Evolutionary conservation across 768 basidiomycete species (phyloP).

Genomic region (Auricularia sp.): DNA sequence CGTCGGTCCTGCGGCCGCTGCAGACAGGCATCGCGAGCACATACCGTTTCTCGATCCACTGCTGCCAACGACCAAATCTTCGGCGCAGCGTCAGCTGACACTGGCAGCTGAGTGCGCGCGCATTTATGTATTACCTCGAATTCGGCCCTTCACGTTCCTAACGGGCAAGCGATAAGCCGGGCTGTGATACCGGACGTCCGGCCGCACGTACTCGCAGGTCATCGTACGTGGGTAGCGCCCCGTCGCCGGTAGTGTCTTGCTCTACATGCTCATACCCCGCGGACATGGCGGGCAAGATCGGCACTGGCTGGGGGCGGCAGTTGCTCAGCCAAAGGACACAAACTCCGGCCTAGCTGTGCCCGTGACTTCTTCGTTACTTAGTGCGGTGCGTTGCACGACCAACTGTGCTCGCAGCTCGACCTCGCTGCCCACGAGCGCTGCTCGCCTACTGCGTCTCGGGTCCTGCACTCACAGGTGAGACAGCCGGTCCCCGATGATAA

Average conservation of each 20-base stretch:
- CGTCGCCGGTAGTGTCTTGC: conserved; percentile 32
- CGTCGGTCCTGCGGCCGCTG: conserved; percentile 1
- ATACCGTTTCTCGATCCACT: conserved; percentile 84
- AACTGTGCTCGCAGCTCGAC: too few relatives aligned
- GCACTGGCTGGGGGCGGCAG: neutral
- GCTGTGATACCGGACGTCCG: neutral
- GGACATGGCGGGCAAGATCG: neutral
- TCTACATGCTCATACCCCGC: conserved; percentile 14
- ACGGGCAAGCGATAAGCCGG: conserved; percentile 23
- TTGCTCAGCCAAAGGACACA: neutral
- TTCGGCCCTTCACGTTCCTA: conserved; percentile 58
- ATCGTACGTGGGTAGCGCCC: conserved; percentile 68
- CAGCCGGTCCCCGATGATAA: neutral
- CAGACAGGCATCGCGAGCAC: conserved; percentile 6
- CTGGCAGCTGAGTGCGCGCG: conserved; percentile 4
- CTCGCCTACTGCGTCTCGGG: too few relatives aligned
- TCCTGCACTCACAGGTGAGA: too few relatives aligned
- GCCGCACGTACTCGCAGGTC: conserved; percentile 32
- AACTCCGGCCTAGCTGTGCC: neutral
- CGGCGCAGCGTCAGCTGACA: neutral
- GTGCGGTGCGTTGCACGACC: too few relatives aligned
- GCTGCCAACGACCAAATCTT: conserved; percentile 78
- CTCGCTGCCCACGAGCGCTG: too few relatives aligned
- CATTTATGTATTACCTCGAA: conserved; percentile 44
- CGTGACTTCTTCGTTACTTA: neutral